These are phyloP conservation scores for Cyanidioschyzon merolae DNA, from an alignment of 23 red algal genomes.

Conservation along the genomic window DNA sequence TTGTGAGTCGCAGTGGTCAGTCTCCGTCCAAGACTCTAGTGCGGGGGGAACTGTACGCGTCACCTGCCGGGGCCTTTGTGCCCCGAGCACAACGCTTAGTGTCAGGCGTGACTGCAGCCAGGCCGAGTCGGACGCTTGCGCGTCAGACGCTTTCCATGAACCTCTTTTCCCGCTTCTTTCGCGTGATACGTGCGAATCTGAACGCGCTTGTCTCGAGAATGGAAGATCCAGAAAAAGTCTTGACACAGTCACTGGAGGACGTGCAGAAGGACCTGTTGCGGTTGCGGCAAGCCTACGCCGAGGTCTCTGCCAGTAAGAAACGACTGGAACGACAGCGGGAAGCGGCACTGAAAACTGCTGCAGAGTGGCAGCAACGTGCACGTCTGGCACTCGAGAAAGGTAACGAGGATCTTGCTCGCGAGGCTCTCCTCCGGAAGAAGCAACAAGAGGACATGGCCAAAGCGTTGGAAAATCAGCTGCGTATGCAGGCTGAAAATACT, in stretches of 20 bases:
- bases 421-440: constrained; percentile 76
- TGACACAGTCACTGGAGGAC: constrained; percentile 81
- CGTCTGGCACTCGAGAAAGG: constrained; percentile 93
- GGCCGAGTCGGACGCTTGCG: too few relatives aligned
- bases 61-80: too few relatives aligned
- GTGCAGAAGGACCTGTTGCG: constrained; percentile 85
- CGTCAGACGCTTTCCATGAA: constrained; percentile 84
- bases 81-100: too few relatives aligned
- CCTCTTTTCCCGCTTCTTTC: constrained; percentile 75
- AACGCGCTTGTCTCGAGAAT: constrained; percentile 77
- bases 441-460: constrained; percentile 61
- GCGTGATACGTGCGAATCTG: constrained; percentile 76
- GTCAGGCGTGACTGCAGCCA: too few relatives aligned
- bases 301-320: constrained; percentile 81
- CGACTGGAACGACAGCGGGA: constrained; percentile 88
- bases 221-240: constrained; percentile 96
- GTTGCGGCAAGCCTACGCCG: constrained; percentile 96
- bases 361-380: constrained; percentile 90
- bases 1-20: too few relatives aligned
- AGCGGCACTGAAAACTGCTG: constrained; percentile 49
- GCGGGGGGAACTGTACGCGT: too few relatives aligned
- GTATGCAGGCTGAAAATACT: constrained; percentile 52
- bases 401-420: constrained; percentile 81
- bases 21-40: too few relatives aligned
- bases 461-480: constrained; percentile 49